These are phyloP conservation scores for Rhodotorula paludigena DNA, from an alignment of 768 basidiomycete species.

Conservation along the genomic window DNA sequence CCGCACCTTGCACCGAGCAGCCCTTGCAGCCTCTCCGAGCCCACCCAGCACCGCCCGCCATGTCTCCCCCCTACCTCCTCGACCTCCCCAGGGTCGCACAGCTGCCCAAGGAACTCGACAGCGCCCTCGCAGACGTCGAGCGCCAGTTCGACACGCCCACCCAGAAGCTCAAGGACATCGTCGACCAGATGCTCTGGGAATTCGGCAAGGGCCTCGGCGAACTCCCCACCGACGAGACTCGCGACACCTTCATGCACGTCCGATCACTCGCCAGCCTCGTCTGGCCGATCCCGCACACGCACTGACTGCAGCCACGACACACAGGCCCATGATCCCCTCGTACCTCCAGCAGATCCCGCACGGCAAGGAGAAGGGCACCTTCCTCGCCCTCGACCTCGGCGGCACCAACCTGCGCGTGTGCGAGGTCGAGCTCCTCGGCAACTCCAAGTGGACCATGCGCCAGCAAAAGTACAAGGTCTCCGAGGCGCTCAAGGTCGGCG, in stretches of 20 bases:
- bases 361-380: constrained; percentile 89
- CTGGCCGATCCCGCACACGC: too few relatives aligned
- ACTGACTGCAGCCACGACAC: background rate
- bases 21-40: background rate
- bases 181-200: constrained; percentile 73
- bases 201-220: constrained; percentile 65
- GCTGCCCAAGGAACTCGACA: background rate
- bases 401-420: constrained; percentile 87
- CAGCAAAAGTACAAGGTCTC: constrained; percentile 98
- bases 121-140: constrained; percentile 47
- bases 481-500: constrained; percentile 84
- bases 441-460: constrained; percentile 79
- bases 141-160: constrained; percentile 65
- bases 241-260: constrained; percentile 55
- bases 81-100: background rate
- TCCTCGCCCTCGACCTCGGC: constrained; percentile 91
- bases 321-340: constrained; percentile 61
- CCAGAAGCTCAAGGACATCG: constrained; percentile 63
- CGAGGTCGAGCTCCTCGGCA: constrained; percentile 77
- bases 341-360: constrained; percentile 94
- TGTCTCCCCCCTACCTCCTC: constrained; percentile 33
- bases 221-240: constrained; percentile 58
- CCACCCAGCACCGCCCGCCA: background rate
- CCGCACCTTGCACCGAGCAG: too few relatives aligned
- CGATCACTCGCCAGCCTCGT: background rate